Base-by-base conservation (phyloP, 202 grass and related monocot species). In the Dendrocalamus latiflorus region DNA sequence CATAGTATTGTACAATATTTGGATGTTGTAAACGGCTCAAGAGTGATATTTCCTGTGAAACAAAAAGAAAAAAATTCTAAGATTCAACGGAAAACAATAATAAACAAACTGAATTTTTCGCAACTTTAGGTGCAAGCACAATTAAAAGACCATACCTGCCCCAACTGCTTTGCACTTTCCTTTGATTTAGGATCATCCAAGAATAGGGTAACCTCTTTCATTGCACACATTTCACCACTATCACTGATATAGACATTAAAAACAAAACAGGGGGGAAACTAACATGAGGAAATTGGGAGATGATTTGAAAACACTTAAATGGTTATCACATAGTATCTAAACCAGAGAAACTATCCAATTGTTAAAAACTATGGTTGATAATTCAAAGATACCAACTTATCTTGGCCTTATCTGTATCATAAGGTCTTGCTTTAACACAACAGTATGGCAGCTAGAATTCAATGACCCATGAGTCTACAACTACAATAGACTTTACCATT, bases 161-260 rank as follows among this genome's bases (percentile, higher is more conserved):
- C 82, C 83, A 99, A 89, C 70, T 95, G 96, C 57, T 92, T 99
- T 89, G 93, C 87, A 65, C 96, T 99, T 88, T 99, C 96, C 78
- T 92, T 99, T 60, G 96, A 99, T 75, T 99, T 99, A 56, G 96
- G 72, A 92, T 99, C 96, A 89, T 99, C 96, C 72, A 47, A 81
- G 81, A 99, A 96, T 78, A 96, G 88, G 61, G 93, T 99, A 76
- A 99, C 96, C 84, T 99, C 96, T 88, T 99, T 99, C 93, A 99
- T 99, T 73, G 96, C 96, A 87, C 96, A 99, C 96, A 99, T 99
- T 88, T 99, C 93, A 68, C 96, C 93, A 75, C 96, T 94, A 81
- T 99, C 96, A 92, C 96, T 96, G 78, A 43, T 78, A 86, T 25
- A 79, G 28, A 86, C 43, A 21, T 34, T 59, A 22, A 82, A 81